Evolutionary conservation across 192 early-diverging fungal species (phyloP).

Genomic region (Umbelopsis sp.): DNA sequence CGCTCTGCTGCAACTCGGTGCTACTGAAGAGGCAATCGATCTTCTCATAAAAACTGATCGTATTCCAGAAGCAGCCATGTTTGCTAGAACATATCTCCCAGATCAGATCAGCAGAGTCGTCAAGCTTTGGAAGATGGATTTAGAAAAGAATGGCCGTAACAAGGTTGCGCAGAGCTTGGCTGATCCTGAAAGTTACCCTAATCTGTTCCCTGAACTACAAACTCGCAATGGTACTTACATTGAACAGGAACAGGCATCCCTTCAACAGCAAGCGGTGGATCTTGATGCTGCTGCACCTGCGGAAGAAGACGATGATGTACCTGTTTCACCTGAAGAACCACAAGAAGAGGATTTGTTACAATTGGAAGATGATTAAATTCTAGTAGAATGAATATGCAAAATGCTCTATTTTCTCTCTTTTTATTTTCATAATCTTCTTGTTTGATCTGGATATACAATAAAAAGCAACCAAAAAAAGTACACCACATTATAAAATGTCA

Average conservation of each 20-base stretch:
- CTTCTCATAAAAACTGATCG: slow-evolving; percentile 87
- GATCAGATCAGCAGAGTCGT: slow-evolving; percentile 68
- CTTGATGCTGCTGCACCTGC: background rate
- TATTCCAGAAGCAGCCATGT: slow-evolving; percentile 92
- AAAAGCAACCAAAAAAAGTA: background rate
- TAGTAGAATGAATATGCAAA: slow-evolving; percentile 3
- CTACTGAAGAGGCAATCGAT: slow-evolving; percentile 81
- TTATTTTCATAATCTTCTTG: slow-evolving; percentile 1
- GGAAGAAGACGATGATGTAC: background rate
- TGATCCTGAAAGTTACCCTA: slow-evolving; percentile 77
- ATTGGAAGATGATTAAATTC: background rate
- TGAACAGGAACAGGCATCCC: background rate
- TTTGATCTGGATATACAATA: slow-evolving; percentile 11
- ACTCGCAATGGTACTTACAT: background rate
- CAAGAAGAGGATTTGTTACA: too few species aligned
- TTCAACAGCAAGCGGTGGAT: background rate
- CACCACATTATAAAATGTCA: background rate
- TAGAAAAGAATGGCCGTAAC: slow-evolving; percentile 67
- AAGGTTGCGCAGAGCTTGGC: slow-evolving; percentile 91
- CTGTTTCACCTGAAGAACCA: too few species aligned
- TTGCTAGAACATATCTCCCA: slow-evolving; percentile 90
- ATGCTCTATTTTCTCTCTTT: too few species aligned
- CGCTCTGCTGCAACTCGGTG: slow-evolving; percentile 74
- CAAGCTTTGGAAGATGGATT: slow-evolving; percentile 77
- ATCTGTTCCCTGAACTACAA: slow-evolving; percentile 85